A percentile compares a stretch with the other conserved stretches of the same genome.
Conservation (phyloP, 169 alveolate genomes). For the Plasmodium knowlesi region DNA sequence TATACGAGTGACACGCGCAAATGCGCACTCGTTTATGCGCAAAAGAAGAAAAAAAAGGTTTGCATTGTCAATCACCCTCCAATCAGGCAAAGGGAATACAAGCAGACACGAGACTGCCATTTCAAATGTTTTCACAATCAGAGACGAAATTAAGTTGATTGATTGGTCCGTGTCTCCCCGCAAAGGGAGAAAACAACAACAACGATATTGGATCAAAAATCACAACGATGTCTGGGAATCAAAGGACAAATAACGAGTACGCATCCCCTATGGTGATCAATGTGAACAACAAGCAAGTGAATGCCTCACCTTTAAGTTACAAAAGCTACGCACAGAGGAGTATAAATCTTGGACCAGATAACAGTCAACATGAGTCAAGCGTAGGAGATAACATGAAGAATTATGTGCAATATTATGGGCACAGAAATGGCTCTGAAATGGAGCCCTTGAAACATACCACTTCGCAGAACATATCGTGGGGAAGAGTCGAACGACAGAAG, state of each 20-base stretch:
- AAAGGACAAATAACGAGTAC: conserved; percentile 34
- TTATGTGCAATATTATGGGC: background rate
- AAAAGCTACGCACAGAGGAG: background rate
- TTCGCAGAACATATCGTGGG: conserved; percentile 26
- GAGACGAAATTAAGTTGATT: background rate
- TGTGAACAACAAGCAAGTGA: conserved; percentile 11
- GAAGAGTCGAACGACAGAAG: conserved; percentile 15
- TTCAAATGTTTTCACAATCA: background rate
- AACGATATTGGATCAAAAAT: background rate
- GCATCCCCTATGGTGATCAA: conserved; percentile 44
- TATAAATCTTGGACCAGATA: background rate
- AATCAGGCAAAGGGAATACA: background rate
- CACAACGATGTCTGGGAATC: conserved; percentile 9
- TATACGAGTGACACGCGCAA: background rate
- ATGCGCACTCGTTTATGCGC: background rate
- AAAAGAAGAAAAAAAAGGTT: too few species aligned
- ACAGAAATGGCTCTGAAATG: background rate
- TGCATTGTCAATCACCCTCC: background rate
- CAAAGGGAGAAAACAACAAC: background rate
- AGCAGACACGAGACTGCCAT: background rate
- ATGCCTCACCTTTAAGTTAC: conserved; percentile 11
- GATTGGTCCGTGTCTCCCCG: background rate
- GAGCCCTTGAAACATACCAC: conserved; percentile 31
- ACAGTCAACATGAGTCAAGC: conserved; percentile 14
- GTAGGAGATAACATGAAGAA: conserved; percentile 1